Evolutionary conservation across 1,139 yeast species (phyloP), one percentile per base, ranked within the genome.

Genomic region (Candida tetrigidarum): DNA sequence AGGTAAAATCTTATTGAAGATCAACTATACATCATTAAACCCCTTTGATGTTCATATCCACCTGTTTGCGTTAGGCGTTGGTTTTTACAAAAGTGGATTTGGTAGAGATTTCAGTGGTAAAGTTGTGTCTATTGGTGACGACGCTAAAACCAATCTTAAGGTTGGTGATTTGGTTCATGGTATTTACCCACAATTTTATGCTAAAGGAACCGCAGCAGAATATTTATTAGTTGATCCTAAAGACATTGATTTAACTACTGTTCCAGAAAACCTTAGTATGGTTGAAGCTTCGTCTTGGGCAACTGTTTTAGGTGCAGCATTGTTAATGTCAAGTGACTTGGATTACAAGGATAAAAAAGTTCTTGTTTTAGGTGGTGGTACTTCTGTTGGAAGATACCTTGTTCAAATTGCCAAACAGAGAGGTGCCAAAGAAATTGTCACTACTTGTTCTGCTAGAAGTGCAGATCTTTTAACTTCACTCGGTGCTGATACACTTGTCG

Each of bases 81-180:
- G 26, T 35, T 32, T 27, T 3, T 9, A 39, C 4, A 37, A 44
- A 5, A 48, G 41, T 33, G 90, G 89, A 7, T 57, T 84, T 25
- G 92, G 93, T 3, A 69, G 80, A 48, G 96, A 88, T 56, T 87
- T 78, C 55, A 64, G 86, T 10, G 96, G 96, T 29, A 67, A 69
- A 1, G 71, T 88, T 28, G 76, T 75, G 2, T 74, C 80, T 29
- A 80, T 84, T 39, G 95, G 96, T 8, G 29, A 43, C 12, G 41
- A 44, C 23, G 39, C 43, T 7, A 36, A 42, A 5, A 43, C 53
- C 3, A 58, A 64, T 10, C 76, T 78, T 62, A 63, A 67, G 23
- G 76, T 66, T 4, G 93, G 92, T 27, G 93, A 86, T 54, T 72
- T 74, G 32, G 85, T 86, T 1, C 78, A 78, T 56, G 96, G 96